These are phyloP conservation scores for Chimonanthus salicifolius DNA, from an alignment of 164 flowering plant species.

Conservation along the genomic window DNA sequence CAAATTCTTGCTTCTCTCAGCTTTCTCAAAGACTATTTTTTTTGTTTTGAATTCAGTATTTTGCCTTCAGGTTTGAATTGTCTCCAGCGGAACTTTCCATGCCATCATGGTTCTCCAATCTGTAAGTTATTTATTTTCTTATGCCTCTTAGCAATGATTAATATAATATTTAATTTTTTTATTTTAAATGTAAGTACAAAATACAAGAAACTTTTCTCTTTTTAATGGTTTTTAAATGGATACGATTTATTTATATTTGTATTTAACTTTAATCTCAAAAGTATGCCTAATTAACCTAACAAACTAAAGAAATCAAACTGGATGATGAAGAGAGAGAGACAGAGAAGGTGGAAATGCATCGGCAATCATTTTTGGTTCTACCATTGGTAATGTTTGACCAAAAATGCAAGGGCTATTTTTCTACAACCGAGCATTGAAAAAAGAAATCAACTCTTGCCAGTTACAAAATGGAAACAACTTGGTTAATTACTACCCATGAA, in stretches of 20 bases:
- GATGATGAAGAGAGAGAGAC: neutral
- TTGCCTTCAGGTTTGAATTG: constrained; percentile 55
- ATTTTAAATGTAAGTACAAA: too few species aligned
- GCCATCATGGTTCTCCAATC: constrained; percentile 41
- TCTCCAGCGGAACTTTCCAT: constrained; percentile 62
- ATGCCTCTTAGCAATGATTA: too few species aligned
- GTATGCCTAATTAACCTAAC: neutral
- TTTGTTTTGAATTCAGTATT: constrained; percentile 26
- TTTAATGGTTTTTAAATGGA: too few species aligned
- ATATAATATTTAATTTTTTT: too few species aligned
- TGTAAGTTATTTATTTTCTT: constrained; percentile 35
- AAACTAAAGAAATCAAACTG: neutral
- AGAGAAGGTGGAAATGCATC: neutral
- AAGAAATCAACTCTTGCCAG: neutral
- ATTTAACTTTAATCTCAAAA: too few species aligned
- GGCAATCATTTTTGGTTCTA: neutral
- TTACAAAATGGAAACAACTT: neutral
- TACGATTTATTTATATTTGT: too few species aligned
- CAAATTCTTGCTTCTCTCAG: neutral
- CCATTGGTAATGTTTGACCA: neutral
- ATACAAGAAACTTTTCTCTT: neutral
- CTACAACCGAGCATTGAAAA: neutral
- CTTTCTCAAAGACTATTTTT: neutral
- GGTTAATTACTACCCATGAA: neutral
- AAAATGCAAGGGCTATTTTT: too few species aligned